Conservation (phyloP, 345 rosid species). For the Aquilaria sinensis region DNA sequence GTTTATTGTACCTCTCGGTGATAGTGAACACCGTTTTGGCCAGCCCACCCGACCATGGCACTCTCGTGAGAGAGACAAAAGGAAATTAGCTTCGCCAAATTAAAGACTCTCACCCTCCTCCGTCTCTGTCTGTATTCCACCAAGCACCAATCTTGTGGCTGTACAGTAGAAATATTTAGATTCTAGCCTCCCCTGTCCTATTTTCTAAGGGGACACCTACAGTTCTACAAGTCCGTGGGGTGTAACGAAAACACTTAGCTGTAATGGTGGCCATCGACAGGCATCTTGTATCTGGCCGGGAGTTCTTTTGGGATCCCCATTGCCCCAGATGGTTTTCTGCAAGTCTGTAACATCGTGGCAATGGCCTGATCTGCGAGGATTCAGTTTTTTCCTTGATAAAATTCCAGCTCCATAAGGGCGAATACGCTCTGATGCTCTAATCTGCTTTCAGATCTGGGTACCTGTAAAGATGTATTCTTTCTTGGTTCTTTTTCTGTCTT, state of each 20-base stretch:
- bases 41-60: constrained; percentile 61
- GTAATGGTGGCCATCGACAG: constrained; percentile 30
- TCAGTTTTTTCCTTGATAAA: constrained; percentile 25
- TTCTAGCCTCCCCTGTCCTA: constrained; percentile 17
- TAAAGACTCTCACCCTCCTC: constrained; percentile 9
- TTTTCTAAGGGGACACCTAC: constrained; percentile 17
- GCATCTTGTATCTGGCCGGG: constrained; percentile 24
- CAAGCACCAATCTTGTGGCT: constrained; percentile 19
- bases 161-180: constrained; percentile 1
- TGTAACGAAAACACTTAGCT: constrained; percentile 7
- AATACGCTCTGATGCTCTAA: constrained; percentile 18
- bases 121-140: constrained; percentile 18
- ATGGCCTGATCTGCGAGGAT: constrained; percentile 38
- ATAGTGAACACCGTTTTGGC: constrained; percentile 30
- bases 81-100: constrained; percentile 14
- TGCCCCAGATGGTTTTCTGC: constrained; percentile 29
- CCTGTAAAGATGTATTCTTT: constrained; percentile 47
- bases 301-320: constrained; percentile 26
- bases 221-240: constrained; percentile 9
- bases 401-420: constrained; percentile 16
- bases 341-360: constrained; percentile 13
- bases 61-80: constrained; percentile 55
- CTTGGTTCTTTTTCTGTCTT: constrained; percentile 5
- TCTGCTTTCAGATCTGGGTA: constrained; percentile 36
- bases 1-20: constrained; percentile 10